These are phyloP conservation scores for Besnoitia besnoiti DNA, from an alignment of 169 alveolate genomes.

Conservation along the genomic window DNA sequence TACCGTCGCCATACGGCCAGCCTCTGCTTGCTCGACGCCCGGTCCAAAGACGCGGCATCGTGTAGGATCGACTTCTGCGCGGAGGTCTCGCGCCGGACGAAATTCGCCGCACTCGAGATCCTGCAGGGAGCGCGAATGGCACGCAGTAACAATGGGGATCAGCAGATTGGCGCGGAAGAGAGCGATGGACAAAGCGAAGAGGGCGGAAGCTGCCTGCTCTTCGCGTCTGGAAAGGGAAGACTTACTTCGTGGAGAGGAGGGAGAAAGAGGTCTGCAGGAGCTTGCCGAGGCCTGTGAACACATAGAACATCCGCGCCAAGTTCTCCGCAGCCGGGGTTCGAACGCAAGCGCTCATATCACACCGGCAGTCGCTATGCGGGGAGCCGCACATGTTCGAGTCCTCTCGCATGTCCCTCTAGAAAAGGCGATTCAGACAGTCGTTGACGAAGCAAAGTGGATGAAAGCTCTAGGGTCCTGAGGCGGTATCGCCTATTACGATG, in stretches of 20 bases:
- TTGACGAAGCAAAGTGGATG: too few relatives aligned
- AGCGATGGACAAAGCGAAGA: too few relatives aligned
- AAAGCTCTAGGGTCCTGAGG: too few relatives aligned
- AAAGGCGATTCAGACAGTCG: too few relatives aligned
- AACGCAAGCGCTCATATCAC: too few relatives aligned
- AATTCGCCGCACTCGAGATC: constrained; percentile 42
- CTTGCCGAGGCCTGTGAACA: background rate
- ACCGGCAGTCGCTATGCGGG: too few relatives aligned
- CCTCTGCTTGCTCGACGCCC: background rate
- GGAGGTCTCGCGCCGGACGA: background rate
- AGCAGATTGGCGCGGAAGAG: background rate
- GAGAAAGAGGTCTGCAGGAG: background rate
- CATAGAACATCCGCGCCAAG: too few relatives aligned
- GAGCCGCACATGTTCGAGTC: too few relatives aligned
- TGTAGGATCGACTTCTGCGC: background rate
- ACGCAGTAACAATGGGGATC: background rate
- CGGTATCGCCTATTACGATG: too few relatives aligned
- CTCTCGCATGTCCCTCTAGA: too few relatives aligned
- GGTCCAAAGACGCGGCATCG: constrained; percentile 46
- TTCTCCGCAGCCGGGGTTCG: too few relatives aligned
- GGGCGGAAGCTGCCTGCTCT: background rate
- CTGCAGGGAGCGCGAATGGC: background rate
- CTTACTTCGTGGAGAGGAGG: background rate
- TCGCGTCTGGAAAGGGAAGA: background rate
- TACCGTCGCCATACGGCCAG: background rate